Evolutionary conservation across 1,284 basidiomycete genomes (phyloP).

Genomic region (Malassezia psittaci): DNA sequence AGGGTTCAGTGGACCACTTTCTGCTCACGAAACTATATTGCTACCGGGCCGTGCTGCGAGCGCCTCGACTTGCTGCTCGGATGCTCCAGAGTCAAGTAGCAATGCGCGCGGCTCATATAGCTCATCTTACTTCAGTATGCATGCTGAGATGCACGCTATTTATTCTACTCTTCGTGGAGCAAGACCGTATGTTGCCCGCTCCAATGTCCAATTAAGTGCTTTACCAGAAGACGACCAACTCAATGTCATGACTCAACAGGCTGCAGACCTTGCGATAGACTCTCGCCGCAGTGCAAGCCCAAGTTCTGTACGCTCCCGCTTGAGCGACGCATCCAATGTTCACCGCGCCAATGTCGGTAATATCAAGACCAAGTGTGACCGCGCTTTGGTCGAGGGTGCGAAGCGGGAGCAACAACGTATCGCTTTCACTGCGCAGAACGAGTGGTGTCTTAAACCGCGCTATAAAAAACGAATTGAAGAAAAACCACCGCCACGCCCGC

Average conservation of each 20-base stretch:
- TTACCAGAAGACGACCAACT: background rate
- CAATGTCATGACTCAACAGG: background rate
- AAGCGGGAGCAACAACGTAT: constrained; percentile 22
- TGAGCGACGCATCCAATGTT: constrained; percentile 14
- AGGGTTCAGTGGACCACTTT: constrained; percentile 16
- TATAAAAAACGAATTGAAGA: constrained; percentile 20
- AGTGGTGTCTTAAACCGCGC: constrained; percentile 27
- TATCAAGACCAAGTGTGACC: constrained; percentile 15
- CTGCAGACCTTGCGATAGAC: background rate
- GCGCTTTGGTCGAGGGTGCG: constrained; percentile 19
- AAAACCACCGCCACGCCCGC: constrained; percentile 17
- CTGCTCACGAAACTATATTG: constrained; percentile 10
- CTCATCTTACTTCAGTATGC: constrained; percentile 19
- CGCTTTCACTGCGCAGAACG: constrained; percentile 14
- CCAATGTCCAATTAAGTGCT: constrained; percentile 9
- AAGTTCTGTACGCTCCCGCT: constrained; percentile 15
- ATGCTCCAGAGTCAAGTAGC: no score
- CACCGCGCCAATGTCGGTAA: background rate
- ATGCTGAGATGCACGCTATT: constrained; percentile 22
- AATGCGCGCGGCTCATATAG: no score
- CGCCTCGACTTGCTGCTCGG: background rate
- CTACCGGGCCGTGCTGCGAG: background rate
- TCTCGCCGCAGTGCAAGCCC: background rate
- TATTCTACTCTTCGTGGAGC: constrained; percentile 17
- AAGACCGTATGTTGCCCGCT: constrained; percentile 12